These are phyloP conservation scores for Triticum turgidum DNA, from an alignment of 176 grass and related monocot genomes.

Conservation along the genomic window DNA sequence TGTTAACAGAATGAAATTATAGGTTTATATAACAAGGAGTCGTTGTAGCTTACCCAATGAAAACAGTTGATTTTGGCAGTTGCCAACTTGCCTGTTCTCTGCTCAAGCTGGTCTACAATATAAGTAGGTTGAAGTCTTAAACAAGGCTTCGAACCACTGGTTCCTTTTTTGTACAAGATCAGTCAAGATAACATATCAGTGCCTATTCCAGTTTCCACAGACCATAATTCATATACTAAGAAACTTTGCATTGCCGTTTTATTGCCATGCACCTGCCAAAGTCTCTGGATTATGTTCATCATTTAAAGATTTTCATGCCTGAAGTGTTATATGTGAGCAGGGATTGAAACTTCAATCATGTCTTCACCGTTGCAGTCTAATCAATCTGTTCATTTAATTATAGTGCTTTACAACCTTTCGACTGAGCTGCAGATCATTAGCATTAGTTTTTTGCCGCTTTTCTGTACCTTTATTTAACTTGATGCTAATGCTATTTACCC, in stretches of 20 bases:
- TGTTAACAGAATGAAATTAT: neutral
- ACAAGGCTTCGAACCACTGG: neutral
- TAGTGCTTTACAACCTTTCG: neutral
- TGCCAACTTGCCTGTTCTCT: neutral
- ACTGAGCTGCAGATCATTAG: neutral
- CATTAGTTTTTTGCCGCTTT: neutral
- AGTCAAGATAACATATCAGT: neutral
- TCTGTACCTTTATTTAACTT: neutral
- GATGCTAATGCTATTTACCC: neutral
- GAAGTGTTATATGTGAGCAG: neutral
- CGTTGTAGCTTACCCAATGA: neutral
- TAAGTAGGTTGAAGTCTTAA: neutral
- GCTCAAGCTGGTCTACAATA: neutral
- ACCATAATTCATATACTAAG: neutral
- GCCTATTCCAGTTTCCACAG: neutral
- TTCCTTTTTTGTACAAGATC: neutral
- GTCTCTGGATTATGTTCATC: neutral
- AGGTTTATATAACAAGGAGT: neutral
- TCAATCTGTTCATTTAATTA: neutral
- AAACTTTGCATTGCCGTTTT: neutral
- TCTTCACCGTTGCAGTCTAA: neutral
- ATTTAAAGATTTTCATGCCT: neutral
- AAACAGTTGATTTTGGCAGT: neutral
- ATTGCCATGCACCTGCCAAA: neutral
- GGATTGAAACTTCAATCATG: neutral